A percentile compares a stretch with the other conserved stretches of the same genome.
Evolutionary conservation across 257 asterid species (phyloP).

Genomic region (Ajuga chamaepitys): DNA sequence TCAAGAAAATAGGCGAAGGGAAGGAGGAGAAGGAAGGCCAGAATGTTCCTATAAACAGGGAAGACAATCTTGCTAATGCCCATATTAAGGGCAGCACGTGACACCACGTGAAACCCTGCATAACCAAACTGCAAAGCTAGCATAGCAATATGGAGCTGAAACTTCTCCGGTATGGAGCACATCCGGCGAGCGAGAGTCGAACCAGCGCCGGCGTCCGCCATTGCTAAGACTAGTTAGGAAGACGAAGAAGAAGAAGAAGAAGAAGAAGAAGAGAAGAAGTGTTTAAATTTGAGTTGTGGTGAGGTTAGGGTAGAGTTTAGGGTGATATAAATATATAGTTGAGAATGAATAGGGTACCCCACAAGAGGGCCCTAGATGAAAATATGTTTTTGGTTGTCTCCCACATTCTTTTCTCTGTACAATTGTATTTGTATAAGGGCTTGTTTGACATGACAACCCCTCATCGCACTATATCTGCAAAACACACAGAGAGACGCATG

Average conservation of each 20-base stretch:
- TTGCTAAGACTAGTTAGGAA: not conserved
- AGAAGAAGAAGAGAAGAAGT: not conserved
- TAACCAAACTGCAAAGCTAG: constrained; percentile 87
- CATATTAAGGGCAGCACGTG: constrained; percentile 93
- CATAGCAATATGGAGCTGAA: constrained; percentile 86
- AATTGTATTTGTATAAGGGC: not conserved
- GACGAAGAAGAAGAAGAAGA: not conserved
- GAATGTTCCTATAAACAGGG: constrained; percentile 86
- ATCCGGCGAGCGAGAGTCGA: constrained; percentile 38
- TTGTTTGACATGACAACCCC: constrained; percentile 55
- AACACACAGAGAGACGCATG: constrained; percentile 10
- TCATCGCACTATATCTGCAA: constrained; percentile 39
- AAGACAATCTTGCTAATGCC: constrained; percentile 98
- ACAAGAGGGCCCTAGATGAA: constrained; percentile 25
- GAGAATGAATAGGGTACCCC: constrained; percentile 15
- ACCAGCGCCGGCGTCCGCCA: constrained; percentile 60
- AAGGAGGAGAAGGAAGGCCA: constrained; percentile 81
- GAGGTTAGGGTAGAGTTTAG: constrained; percentile 29
- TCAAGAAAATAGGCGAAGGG: constrained; percentile 97
- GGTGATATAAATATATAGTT: constrained; percentile 71
- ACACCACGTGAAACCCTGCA: constrained; percentile 96
- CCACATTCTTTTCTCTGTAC: constrained; percentile 37
- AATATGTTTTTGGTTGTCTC: constrained; percentile 55
- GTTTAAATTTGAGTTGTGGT: constrained; percentile 9
- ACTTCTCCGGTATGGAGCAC: constrained; percentile 74